A percentile compares a stretch with the other conserved stretches of the same genome.
Evolutionary conservation across 208 protist species (phyloP).

Genomic region (Acanthamoeba lugdunensis): DNA sequence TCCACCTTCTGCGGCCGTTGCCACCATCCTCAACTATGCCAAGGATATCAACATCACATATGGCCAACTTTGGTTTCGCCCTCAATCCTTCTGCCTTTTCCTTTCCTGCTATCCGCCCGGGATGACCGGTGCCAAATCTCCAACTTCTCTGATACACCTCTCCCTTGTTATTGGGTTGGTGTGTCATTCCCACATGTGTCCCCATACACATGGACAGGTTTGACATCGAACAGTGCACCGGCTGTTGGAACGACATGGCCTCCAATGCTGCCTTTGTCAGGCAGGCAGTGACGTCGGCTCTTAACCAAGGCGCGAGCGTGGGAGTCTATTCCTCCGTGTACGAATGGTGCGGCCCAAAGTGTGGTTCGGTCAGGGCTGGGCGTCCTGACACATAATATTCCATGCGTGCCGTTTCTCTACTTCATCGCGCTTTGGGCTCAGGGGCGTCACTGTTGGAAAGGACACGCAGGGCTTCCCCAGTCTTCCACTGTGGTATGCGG

Average conservation of each 20-base stretch:
- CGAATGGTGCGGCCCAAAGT: slow-evolving; percentile 2
- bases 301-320: neutral
- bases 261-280: slow-evolving; percentile 1
- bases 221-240: slow-evolving; percentile 21
- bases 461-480: neutral
- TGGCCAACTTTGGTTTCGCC: slow-evolving; percentile 4
- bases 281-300: neutral
- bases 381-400: too few species aligned
- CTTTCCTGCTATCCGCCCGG: too few species aligned
- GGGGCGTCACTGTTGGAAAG: neutral
- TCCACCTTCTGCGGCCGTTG: neutral
- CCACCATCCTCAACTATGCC: neutral
- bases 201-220: too few species aligned
- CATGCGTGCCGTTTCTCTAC: too few species aligned
- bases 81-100: too few species aligned
- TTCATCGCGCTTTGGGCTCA: too few species aligned
- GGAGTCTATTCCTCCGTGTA: slow-evolving; percentile 14
- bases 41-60: neutral
- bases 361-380: too few species aligned
- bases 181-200: too few species aligned
- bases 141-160: too few species aligned
- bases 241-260: slow-evolving; percentile 21
- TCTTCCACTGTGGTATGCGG: slow-evolving; percentile 9
- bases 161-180: too few species aligned
- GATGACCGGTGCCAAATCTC: too few species aligned